Evolutionary conservation across 2,329 filamentous ascomycete species (phyloP).

Genomic region (Arthrinium puccinioides): DNA sequence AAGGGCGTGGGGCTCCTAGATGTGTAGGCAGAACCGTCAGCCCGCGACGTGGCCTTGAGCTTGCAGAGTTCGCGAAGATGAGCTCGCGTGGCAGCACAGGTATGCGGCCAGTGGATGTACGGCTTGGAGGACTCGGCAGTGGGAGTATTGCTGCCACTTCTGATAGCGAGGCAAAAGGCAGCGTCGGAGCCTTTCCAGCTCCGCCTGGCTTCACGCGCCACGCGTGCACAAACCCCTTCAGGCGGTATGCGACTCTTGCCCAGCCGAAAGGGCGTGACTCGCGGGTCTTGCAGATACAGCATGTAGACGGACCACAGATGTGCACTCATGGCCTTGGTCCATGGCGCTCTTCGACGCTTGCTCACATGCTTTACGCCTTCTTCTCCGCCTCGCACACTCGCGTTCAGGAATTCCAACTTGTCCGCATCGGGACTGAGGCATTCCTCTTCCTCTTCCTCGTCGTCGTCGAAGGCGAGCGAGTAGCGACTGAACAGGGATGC

Average conservation of each 20-base stretch:
- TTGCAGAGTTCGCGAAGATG: slow-evolving; percentile 58
- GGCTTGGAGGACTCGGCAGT: slow-evolving; percentile 38
- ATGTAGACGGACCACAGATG: slow-evolving; percentile 61
- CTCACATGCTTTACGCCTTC: slow-evolving; percentile 8
- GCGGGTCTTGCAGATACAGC: slow-evolving; percentile 59
- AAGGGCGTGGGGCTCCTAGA: slow-evolving; percentile 51
- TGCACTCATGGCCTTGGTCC: slow-evolving; percentile 58
- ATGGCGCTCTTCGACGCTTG: slow-evolving; percentile 44
- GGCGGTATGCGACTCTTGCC: slow-evolving; percentile 58
- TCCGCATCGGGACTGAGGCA: slow-evolving; percentile 47
- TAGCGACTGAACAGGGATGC: slow-evolving; percentile 49
- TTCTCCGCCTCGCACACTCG: not conserved
- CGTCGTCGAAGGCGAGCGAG: slow-evolving; percentile 49
- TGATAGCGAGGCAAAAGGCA: slow-evolving; percentile 22
- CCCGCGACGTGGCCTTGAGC: slow-evolving; percentile 38
- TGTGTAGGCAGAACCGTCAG: slow-evolving; percentile 37
- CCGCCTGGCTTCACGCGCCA: slow-evolving; percentile 57
- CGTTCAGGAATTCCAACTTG: too few relatives aligned
- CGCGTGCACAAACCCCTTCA: slow-evolving; percentile 55
- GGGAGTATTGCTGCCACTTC: slow-evolving; percentile 49
- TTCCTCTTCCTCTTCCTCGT: too few relatives aligned
- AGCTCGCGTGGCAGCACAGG: slow-evolving; percentile 52
- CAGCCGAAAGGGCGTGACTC: slow-evolving; percentile 58
- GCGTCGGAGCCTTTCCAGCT: slow-evolving; percentile 58
- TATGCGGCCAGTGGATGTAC: slow-evolving; percentile 58